Evolutionary conservation across 2,329 filamentous ascomycete species (phyloP), one percentile per base, ranked within the genome.

Genomic region (Monosporascus sp.): DNA sequence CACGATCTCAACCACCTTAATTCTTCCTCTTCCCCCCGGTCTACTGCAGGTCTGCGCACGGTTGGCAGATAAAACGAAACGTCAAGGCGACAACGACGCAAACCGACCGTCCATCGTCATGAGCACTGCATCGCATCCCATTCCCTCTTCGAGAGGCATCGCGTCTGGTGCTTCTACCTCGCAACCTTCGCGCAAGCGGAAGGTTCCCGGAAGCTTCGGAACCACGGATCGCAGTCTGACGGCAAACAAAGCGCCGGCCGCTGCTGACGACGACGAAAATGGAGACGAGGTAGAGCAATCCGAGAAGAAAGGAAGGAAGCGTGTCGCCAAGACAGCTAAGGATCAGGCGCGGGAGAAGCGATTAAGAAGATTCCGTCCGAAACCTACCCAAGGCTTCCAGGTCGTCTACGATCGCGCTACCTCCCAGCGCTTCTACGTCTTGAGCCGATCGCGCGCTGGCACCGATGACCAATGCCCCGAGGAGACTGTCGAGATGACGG

Each of bases 401-500:
- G 61, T 66, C 3, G 58, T 76, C 37, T 75, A 73, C 51, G 57
- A 65, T 1, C 68, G 75, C 17, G 75, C 76, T 5, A 66, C 69
- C 1, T 67, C 66, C 2, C 75, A 78, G 55, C 68, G 73, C 53
- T 76, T 81, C 64, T 81, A 72, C 56, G 73, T 81, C 31, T 69
- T 81, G 11, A 67, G 64, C 1, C 72, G 77, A 17, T 64, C 60
- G 2, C 69, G 71, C 8, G 38, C 58, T 27, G 73, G 73, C 19
- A 70, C 67, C 0, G 52, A 58, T 2, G 56, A 14, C 27, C 1
- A 69, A 1, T 74, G 68, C 43, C 77, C 76, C 0, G 71, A 76
- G 51, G 83, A 88, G 64, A 70, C 66, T 1, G 72, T 88, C 48
- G 73, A 82, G 53, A 71, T 88, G 56, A 81, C 84, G 0, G 85